Base-by-base conservation (phyloP, 1,284 basidiomycete genomes). In the Vanrija pseudolonga region DNA sequence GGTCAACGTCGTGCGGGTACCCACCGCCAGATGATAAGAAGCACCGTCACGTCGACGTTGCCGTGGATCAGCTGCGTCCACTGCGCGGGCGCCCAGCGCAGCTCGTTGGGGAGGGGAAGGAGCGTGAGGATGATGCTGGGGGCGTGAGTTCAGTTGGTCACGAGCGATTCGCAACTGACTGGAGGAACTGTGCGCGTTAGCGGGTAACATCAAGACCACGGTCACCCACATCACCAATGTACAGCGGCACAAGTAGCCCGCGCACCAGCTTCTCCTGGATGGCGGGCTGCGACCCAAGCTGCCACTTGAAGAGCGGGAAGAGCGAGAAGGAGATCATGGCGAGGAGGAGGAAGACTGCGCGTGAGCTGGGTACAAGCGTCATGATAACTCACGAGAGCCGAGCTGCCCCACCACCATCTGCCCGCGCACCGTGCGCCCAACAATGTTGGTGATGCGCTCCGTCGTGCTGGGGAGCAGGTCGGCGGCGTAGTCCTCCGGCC, bases 21-120 rank as follows among this genome's bases (percentile, higher is more conserved):
- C 56, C 46, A 74, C 72, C 76, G 61, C 18, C 73, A 65, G 9
- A 59, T 3, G 39, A 78, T 71, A 5, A 77, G 59, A 6, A 51
- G 50, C 2, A 60, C 18, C 1, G 74, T 77, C 51, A 78, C 71
- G 45, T 63, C 63, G 1, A 76, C 67, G 48, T 76, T 77, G 2
- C 74, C 76, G 55, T 72, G 68, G 6, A 76, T 64, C 20, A 76
- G 56, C 18, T 59, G 51, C 17, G 76, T 74, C 77, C 77, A 78
- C 17, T 60, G 38, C 5, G 37, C 43, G 0, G 71, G 71, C n/a
- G 60, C 50, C 40, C 61, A 18, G 12, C 67, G 44, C 18, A 68
- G 53, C 2, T 60, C 65, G 15, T 56, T 52, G 4, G 71, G 71
- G 14, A 74, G 53, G 2, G 72, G 67, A 0, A 66, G 46, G 20